Conservation (phyloP, 352 stramenopile species). For the Pythium brassicae region DNA sequence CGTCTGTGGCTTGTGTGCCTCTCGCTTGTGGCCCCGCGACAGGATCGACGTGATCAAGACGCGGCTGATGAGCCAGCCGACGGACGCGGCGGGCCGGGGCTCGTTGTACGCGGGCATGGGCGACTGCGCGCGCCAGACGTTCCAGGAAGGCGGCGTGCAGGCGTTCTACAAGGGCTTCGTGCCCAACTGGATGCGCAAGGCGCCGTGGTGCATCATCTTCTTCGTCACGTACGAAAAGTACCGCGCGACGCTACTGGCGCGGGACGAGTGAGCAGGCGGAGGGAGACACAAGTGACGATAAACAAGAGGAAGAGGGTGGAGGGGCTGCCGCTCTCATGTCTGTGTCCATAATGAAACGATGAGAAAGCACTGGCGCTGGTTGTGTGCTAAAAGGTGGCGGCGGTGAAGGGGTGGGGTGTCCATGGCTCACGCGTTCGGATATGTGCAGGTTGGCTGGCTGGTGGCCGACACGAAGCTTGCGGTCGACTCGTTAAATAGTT, state of each 20-base stretch:
- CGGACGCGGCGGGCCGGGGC: constrained; percentile 43
- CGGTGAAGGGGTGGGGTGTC: background rate
- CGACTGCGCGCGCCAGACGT: constrained; percentile 67
- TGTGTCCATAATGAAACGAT: constrained; percentile 2
- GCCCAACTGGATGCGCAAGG: constrained; percentile 86
- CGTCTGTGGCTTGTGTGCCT: background rate
- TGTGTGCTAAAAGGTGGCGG: background rate
- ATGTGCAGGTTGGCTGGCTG: background rate
- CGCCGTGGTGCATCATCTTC: constrained; percentile 82
- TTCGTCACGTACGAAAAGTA: constrained; percentile 87
- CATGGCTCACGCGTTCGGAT: background rate
- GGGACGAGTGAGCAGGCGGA: constrained; percentile 24
- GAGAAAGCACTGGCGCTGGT: background rate
- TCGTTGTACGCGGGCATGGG: constrained; percentile 65
- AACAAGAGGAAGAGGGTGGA: background rate
- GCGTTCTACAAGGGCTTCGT: constrained; percentile 87
- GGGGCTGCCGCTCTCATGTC: background rate
- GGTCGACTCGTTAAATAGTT: background rate
- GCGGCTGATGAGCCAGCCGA: constrained; percentile 76
- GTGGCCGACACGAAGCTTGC: too few species aligned
- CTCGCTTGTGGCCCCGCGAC: background rate
- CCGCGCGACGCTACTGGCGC: constrained; percentile 30
- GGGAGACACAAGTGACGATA: background rate
- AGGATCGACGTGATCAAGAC: constrained; percentile 87
- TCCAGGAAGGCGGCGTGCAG: constrained; percentile 50